Evolutionary conservation across 805 yeast genomes (phyloP).

Genomic region (Metschnikowia bowlesiae): DNA sequence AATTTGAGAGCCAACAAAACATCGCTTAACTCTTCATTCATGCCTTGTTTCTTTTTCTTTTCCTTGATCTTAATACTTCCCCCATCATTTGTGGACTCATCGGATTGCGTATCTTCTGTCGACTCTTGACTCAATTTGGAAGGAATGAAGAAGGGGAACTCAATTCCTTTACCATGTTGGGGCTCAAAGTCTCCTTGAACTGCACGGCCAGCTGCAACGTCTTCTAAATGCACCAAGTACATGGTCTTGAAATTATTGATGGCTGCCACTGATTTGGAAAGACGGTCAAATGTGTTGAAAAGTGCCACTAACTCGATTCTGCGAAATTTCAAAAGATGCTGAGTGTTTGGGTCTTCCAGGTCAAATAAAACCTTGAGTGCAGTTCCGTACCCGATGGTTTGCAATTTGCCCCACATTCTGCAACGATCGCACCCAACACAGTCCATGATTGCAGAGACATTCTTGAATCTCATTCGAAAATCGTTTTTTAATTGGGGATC

Average conservation of each 20-base stretch:
- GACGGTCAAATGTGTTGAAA: slow-evolving; percentile 86
- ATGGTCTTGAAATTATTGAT: slow-evolving; percentile 64
- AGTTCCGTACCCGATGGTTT: slow-evolving; percentile 96
- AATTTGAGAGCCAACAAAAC: slow-evolving; percentile 60
- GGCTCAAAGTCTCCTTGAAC: slow-evolving; percentile 40
- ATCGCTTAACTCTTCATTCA: slow-evolving; percentile 45
- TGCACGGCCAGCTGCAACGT: slow-evolving; percentile 35
- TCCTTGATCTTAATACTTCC: slow-evolving; percentile 8
- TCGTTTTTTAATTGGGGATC: slow-evolving; percentile 68
- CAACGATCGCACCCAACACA: slow-evolving; percentile 99
- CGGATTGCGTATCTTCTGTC: neutral
- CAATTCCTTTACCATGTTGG: slow-evolving; percentile 28
- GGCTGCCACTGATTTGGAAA: slow-evolving; percentile 77
- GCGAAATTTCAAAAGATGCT: slow-evolving; percentile 55
- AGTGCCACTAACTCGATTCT: slow-evolving; percentile 86
- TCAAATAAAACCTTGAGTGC: slow-evolving; percentile 89
- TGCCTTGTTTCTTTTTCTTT: slow-evolving; percentile 7
- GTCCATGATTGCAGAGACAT: slow-evolving; percentile 91
- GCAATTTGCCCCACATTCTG: slow-evolving; percentile 96
- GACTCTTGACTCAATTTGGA: neutral
- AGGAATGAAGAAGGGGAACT: slow-evolving; percentile 34
- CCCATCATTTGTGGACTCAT: slow-evolving; percentile 1
- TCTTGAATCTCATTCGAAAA: slow-evolving; percentile 78
- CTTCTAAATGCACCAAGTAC: slow-evolving; percentile 42
- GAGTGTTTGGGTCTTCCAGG: slow-evolving; percentile 48